Evolutionary conservation across 345 rosid genomes (phyloP).

Genomic region (Geranium brycei): DNA sequence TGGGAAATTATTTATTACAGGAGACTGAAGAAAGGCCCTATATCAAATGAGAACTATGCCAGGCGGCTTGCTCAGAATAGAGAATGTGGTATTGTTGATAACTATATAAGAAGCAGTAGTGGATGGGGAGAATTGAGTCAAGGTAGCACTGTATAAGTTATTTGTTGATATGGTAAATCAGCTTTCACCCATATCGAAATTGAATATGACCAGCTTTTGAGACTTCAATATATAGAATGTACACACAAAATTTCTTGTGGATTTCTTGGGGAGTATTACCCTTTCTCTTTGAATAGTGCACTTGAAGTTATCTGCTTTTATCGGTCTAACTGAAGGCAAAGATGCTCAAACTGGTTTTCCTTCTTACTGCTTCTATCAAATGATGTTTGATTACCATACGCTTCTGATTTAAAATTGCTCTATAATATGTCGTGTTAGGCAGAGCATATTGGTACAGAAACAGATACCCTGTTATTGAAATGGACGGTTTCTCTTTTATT

Average conservation of each 20-base stretch:
- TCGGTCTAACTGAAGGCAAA: too few species aligned
- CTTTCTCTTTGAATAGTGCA: too few species aligned
- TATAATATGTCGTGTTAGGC: too few species aligned
- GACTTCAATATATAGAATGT: conserved; percentile 8
- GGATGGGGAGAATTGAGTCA: conserved; percentile 28
- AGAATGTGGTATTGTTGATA: conserved; percentile 34
- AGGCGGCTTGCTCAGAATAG: conserved; percentile 31
- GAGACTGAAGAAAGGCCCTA: conserved; percentile 41
- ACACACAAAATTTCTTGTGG: conserved; percentile 7
- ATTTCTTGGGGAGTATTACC: conserved; percentile 7
- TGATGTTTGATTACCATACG: too few species aligned
- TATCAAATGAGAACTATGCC: conserved; percentile 30
- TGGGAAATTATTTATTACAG: conserved; percentile 32
- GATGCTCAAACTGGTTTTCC: too few species aligned
- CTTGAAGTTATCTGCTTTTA: too few species aligned
- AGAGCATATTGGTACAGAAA: too few species aligned
- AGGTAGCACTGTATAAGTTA: not conserved
- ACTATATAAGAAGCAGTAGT: conserved; percentile 36
- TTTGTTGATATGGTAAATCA: conserved; percentile 1
- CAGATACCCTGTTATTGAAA: not conserved
- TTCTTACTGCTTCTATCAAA: too few species aligned
- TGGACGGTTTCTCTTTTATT: not conserved
- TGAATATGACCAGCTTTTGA: conserved; percentile 5
- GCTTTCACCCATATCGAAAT: not conserved
- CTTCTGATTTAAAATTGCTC: too few species aligned